Percentiles rank a stretch among this genome's conserved stretches.
Conservation (phyloP, 176 grass and related monocot genomes). For the Ananas comosus region DNA sequence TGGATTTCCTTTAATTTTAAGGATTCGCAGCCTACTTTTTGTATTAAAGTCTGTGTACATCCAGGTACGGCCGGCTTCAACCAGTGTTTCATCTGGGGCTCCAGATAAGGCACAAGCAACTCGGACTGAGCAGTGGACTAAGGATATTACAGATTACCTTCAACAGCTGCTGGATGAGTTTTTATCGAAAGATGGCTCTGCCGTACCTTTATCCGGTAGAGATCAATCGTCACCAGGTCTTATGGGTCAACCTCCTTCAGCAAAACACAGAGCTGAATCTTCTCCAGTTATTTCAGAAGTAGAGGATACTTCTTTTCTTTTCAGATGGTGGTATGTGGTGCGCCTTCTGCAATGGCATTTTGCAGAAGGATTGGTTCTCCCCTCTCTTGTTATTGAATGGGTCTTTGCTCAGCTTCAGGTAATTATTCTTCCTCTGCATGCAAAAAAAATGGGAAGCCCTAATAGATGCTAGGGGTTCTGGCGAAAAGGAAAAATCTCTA, state of each 20-base stretch:
- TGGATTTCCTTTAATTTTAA: background rate
- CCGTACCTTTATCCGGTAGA: constrained; percentile 38
- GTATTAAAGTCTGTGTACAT: constrained; percentile 25
- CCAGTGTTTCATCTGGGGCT: constrained; percentile 42
- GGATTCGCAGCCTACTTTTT: background rate
- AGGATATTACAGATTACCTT: constrained; percentile 85
- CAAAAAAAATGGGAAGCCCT: background rate
- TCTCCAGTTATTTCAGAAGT: constrained; percentile 36
- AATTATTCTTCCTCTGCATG: constrained; percentile 10
- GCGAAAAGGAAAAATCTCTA: no score
- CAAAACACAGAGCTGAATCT: constrained; percentile 56
- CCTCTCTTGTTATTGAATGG: constrained; percentile 66
- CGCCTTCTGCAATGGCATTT: constrained; percentile 89
- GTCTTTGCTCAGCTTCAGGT: constrained; percentile 78
- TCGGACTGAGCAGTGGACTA: constrained; percentile 80
- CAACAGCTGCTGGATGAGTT: constrained; percentile 90
- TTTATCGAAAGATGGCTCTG: constrained; percentile 57
- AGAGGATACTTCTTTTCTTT: constrained; percentile 57
- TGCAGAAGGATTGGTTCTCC: constrained; percentile 72
- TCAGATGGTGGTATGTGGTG: constrained; percentile 93
- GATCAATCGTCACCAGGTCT: constrained; percentile 63
- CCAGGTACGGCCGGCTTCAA: constrained; percentile 48
- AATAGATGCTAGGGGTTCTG: background rate
- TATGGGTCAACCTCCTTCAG: constrained; percentile 30
- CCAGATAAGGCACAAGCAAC: constrained; percentile 59